A percentile compares a stretch with the other conserved stretches of the same genome.
Evolutionary conservation across 805 yeast genomes (phyloP).

Genomic region (Teunomyces funiuensis): DNA sequence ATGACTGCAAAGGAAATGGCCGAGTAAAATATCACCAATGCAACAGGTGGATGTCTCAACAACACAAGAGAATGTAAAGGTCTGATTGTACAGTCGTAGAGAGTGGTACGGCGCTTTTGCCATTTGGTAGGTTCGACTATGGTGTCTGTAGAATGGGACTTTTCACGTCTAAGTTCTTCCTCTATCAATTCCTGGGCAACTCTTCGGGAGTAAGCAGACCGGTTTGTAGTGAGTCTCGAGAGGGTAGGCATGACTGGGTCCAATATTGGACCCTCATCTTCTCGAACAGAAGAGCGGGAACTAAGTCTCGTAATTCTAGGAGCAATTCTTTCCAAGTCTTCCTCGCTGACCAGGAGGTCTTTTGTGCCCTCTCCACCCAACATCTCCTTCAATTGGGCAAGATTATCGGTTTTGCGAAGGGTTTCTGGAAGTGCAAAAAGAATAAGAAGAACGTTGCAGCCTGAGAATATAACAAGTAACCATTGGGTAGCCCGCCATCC

Average conservation of each 20-base stretch:
- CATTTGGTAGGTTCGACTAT: constrained; percentile 17
- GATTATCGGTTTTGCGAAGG: constrained; percentile 58
- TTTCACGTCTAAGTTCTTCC: constrained; percentile 18
- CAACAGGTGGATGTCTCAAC: constrained; percentile 72
- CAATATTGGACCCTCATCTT: constrained; percentile 32
- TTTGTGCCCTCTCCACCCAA: constrained; percentile 21
- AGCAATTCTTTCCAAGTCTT: constrained; percentile 31
- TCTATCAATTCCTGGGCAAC: constrained; percentile 23
- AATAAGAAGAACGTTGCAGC: constrained; percentile 48
- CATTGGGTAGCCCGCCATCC: constrained; percentile 92
- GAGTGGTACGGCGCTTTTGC: constrained; percentile 22
- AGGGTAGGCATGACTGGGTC: constrained; percentile 43
- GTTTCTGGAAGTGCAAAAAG: constrained; percentile 77
- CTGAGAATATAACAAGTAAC: constrained; percentile 71
- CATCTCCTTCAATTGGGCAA: constrained; percentile 50
- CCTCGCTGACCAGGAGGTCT: background rate
- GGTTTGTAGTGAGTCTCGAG: constrained; percentile 36
- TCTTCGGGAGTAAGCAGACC: constrained; percentile 30
- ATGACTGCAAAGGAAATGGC: constrained; percentile 70
- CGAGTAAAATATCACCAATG: constrained; percentile 62
- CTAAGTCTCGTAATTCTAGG: constrained; percentile 28
- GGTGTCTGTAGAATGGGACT: constrained; percentile 15
- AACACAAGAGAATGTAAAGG: constrained; percentile 66
- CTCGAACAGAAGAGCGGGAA: constrained; percentile 13
- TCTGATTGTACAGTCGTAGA: constrained; percentile 49